These are phyloP conservation scores for Elongisporangium undulatum DNA, from an alignment of 352 stramenopile genomes.

Conservation along the genomic window DNA sequence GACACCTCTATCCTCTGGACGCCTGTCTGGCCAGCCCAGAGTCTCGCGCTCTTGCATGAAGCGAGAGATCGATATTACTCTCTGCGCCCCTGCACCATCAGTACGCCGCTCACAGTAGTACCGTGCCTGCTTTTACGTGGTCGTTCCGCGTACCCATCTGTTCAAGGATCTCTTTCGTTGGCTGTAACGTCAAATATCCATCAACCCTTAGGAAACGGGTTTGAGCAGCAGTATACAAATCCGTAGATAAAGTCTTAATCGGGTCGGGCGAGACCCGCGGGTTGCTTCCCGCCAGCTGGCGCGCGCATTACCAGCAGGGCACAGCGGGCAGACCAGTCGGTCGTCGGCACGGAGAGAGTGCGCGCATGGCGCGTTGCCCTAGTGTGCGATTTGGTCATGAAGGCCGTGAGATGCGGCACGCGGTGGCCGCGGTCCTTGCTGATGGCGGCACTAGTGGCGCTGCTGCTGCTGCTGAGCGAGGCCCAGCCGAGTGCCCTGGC, in stretches of 20 bases:
- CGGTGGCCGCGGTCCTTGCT: background rate
- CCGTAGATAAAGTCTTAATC: background rate
- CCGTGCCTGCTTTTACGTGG: background rate
- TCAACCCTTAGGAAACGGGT: background rate
- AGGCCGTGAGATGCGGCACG: background rate
- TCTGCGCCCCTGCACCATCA: background rate
- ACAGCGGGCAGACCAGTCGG: background rate
- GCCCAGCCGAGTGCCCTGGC: background rate
- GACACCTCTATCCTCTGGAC: too few relatives aligned
- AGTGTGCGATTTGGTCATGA: background rate
- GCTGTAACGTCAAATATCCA: background rate
- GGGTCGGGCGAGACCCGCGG: background rate
- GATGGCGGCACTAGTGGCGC: background rate
- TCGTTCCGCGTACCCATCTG: background rate
- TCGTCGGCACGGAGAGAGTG: background rate
- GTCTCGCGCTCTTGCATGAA: background rate
- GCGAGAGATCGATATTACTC: background rate
- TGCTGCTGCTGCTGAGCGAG: background rate
- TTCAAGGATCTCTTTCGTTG: background rate
- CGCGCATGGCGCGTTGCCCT: background rate
- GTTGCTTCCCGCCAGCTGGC: background rate
- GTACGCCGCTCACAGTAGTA: background rate
- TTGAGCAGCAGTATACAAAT: background rate
- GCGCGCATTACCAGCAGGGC: background rate
- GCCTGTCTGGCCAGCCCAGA: too few relatives aligned